Conservation (phyloP, 441 rosid genomes). For the Hypseocharis bilobata region DNA sequence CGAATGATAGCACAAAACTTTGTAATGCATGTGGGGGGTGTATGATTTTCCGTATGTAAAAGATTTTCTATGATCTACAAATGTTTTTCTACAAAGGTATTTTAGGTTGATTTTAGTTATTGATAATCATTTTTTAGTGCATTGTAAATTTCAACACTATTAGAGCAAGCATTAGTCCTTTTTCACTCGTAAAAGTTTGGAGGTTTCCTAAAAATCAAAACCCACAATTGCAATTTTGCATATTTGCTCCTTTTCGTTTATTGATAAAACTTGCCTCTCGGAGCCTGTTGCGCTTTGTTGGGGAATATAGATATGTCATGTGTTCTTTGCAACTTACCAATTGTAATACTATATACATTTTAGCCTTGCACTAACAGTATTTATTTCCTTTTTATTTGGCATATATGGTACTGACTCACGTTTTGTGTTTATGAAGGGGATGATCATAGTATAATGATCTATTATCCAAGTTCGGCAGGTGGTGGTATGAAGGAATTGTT, state of each 20-base stretch:
- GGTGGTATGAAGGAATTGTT: constrained; percentile 99
- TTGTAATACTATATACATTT: neutral
- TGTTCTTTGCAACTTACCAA: neutral
- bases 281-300: neutral
- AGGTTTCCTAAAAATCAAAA: neutral
- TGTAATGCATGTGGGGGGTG: neutral
- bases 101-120: neutral
- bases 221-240: neutral
- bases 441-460: constrained; percentile 96
- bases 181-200: neutral
- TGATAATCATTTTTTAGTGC: neutral
- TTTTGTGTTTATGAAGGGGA: constrained; percentile 54
- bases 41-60: neutral
- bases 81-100: neutral
- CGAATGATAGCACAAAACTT: neutral
- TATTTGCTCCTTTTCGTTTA: neutral
- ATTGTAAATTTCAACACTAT: too few relatives aligned
- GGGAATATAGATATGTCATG: neutral
- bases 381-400: constrained; percentile 18
- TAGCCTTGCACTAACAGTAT: constrained; percentile 7
- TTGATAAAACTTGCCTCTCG: neutral
- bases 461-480: constrained; percentile 98
- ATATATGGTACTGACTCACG: constrained; percentile 16
- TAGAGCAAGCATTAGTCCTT: neutral
- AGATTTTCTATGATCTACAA: neutral